Conservation (phyloP, 225 moss, liverwort and hornwort species). For the Antitrichia curtipendula region DNA sequence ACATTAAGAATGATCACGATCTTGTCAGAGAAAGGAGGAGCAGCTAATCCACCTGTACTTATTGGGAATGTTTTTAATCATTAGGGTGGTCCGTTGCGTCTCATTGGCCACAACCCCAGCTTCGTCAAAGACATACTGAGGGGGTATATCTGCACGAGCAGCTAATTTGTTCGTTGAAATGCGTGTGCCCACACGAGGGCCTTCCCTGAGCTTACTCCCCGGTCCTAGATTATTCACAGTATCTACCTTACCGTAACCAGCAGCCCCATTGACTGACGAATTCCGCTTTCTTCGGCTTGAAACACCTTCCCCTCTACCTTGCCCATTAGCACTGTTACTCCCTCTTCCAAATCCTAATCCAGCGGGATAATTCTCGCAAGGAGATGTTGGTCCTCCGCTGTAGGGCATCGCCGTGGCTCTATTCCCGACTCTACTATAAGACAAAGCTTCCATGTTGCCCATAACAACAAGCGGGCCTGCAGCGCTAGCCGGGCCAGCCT, state of each 20-base stretch:
- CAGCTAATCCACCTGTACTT: constrained; percentile 99
- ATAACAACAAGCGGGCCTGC: constrained; percentile 30
- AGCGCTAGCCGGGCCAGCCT: constrained; percentile 17
- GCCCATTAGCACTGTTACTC: not conserved
- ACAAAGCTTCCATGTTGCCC: constrained; percentile 13
- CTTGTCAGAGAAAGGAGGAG: no score
- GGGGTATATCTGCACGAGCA: constrained; percentile 40
- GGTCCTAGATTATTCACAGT: not conserved
- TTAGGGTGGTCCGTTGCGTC: constrained; percentile 65
- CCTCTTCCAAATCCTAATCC: constrained; percentile 24
- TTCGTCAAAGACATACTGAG: constrained; percentile 69
- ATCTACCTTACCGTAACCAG: constrained; percentile 14
- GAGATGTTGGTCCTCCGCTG: constrained; percentile 19
- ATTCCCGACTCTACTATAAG: constrained; percentile 27
- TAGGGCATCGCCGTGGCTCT: constrained; percentile 8
- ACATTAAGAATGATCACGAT: no score
- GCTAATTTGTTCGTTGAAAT: constrained; percentile 50
- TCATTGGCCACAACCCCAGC: constrained; percentile 40
- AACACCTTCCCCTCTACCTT: constrained; percentile 35
- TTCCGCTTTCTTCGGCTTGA: constrained; percentile 48
- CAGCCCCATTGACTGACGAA: not conserved
- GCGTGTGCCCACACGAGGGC: constrained; percentile 53
- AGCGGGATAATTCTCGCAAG: constrained; percentile 14
- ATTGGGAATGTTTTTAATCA: constrained; percentile 97
- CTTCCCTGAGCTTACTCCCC: constrained; percentile 33